Evolutionary conservation across 2,329 filamentous ascomycete species (phyloP).

Genomic region (Microascus cirrosus): DNA sequence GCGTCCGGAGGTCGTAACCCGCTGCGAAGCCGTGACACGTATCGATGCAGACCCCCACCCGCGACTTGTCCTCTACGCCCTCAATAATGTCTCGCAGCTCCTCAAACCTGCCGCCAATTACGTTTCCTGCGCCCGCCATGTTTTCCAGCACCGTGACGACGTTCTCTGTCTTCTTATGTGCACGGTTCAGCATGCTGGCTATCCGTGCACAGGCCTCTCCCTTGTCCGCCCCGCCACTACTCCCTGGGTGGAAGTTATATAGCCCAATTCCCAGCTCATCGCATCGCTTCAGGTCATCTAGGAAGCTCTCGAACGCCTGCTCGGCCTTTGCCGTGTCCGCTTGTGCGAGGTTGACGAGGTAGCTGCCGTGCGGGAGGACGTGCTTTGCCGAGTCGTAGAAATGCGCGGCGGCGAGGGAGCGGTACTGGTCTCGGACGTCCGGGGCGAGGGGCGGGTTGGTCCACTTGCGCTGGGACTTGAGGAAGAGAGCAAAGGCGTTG

Average conservation of each 20-base stretch:
- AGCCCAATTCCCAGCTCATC: constrained; percentile 74
- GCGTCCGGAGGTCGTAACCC: constrained; percentile 77
- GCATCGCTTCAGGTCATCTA: constrained; percentile 81
- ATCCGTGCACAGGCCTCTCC: constrained; percentile 66
- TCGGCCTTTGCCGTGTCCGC: constrained; percentile 66
- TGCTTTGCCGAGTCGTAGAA: constrained; percentile 54
- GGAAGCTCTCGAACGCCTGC: constrained; percentile 76
- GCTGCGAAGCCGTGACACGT: constrained; percentile 95
- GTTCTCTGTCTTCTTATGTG: constrained; percentile 62
- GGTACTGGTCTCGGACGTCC: constrained; percentile 60
- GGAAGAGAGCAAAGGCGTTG: constrained; percentile 88
- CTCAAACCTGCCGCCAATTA: constrained; percentile 75
- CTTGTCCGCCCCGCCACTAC: constrained; percentile 56
- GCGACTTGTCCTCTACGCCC: constrained; percentile 64
- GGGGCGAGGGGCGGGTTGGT: constrained; percentile 64
- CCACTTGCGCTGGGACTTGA: constrained; percentile 97
- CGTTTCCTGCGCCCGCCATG: constrained; percentile 84
- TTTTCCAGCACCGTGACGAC: constrained; percentile 88
- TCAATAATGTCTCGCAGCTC: constrained; percentile 80
- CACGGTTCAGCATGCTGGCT: constrained; percentile 69
- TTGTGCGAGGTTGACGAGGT: constrained; percentile 92
- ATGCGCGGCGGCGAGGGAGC: constrained; percentile 54
- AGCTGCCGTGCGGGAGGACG: constrained; percentile 85
- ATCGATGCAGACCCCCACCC: constrained; percentile 90
- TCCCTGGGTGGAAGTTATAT: constrained; percentile 98